Conservation (phyloP, 768 basidiomycete genomes). For the Suillus alpinus region DNA sequence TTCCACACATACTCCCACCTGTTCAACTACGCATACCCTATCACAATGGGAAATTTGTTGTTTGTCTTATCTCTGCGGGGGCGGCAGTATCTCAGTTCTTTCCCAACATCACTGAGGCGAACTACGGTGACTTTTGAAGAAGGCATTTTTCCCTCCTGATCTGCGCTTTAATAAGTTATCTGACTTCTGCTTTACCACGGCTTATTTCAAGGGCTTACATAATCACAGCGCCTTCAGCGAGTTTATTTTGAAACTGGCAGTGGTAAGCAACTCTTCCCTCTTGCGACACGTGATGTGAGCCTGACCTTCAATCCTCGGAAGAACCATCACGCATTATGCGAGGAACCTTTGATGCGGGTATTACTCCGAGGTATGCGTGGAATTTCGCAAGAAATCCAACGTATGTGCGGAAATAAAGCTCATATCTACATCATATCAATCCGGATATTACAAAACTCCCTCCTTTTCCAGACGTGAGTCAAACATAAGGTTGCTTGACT, state of each 20-base stretch:
- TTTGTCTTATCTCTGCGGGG: not conserved
- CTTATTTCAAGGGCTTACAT: not conserved
- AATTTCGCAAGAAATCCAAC: not conserved
- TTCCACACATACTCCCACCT: not conserved
- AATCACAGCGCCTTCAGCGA: not conserved
- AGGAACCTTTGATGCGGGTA: not conserved
- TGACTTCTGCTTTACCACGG: not conserved
- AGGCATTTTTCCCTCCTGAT: not conserved
- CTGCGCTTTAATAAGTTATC: not conserved
- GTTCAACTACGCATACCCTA: not conserved
- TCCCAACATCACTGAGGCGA: not conserved
- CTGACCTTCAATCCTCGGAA: not conserved
- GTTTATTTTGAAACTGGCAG: not conserved
- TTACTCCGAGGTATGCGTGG: not conserved
- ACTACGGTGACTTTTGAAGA: not conserved
- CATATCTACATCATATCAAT: not conserved
- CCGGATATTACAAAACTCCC: not conserved
- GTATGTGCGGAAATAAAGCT: not conserved
- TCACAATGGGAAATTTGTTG: not conserved
- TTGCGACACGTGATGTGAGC: not conserved
- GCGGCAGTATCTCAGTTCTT: not conserved
- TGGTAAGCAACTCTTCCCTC: not conserved
- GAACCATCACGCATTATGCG: not conserved
- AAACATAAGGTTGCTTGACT: not conserved
- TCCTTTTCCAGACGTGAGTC: not conserved